phyloP scores from a whole-genome alignment of 495 filamentous ascomycete genomes.

The Emericellopsis terricola region DNA sequence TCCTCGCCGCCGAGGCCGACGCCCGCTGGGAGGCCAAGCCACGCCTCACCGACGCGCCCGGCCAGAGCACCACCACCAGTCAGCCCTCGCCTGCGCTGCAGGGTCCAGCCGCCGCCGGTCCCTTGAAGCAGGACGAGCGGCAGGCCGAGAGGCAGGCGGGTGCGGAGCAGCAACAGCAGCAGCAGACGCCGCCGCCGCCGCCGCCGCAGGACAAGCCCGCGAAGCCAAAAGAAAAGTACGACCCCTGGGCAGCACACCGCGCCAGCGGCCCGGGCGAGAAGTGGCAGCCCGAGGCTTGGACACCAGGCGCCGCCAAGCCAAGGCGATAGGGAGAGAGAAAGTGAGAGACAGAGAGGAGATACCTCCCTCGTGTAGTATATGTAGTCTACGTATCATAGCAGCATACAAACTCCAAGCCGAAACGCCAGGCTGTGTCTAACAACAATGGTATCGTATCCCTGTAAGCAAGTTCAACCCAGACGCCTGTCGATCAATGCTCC shows the following conservation, averaged over 20 bases:
- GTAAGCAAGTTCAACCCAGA: too few species aligned
- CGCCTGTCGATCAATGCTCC: too few species aligned
- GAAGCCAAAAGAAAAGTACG: conserved; percentile 7
- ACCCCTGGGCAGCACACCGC: conserved; percentile 44
- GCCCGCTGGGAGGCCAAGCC: conserved; percentile 71
- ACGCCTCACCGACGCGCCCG: conserved; percentile 11
- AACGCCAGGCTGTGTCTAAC: too few species aligned
- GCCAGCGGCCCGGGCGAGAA: conserved; percentile 40
- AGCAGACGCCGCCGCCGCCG: conserved; percentile 6
- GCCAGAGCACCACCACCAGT: conserved; percentile 3
- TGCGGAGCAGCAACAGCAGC: conserved; percentile 5
- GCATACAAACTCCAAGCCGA: too few species aligned
- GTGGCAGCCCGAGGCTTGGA: conserved; percentile 68
- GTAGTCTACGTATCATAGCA: too few species aligned
- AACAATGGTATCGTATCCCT: too few species aligned
- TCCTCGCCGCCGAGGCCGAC: conserved; percentile 63
- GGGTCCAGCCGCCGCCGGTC: conserved; percentile 2
- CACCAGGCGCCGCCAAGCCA: conserved; percentile 23
- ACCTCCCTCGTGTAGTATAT: too few species aligned
- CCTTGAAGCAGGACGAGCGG: too few species aligned
- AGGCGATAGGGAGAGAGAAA: too few species aligned
- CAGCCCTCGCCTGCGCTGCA: conserved; percentile 6
- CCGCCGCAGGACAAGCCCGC: conserved; percentile 11
- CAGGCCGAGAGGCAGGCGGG: conserved; percentile 4
- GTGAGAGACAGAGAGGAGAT: too few species aligned